These are phyloP conservation scores for Trichoderma virens DNA, from an alignment of 495 filamentous ascomycete species.

Conservation along the genomic window DNA sequence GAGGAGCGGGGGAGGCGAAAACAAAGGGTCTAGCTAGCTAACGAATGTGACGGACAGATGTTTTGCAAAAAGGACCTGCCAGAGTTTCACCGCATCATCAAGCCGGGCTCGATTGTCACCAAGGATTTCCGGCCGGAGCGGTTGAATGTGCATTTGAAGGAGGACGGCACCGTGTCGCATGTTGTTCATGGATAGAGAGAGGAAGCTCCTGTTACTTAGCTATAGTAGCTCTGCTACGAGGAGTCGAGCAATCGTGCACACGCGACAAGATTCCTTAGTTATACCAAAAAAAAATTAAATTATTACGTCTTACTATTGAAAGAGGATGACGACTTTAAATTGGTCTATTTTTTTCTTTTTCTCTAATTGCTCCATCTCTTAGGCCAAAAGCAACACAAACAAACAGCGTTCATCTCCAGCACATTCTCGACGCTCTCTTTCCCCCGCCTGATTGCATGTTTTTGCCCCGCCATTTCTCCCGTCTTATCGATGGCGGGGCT, in stretches of 20 bases:
- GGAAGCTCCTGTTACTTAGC: neutral
- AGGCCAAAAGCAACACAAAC: too few relatives aligned
- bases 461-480: neutral
- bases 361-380: too few relatives aligned
- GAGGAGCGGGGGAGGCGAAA: neutral
- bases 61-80: conserved; percentile 74
- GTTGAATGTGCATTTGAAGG: conserved; percentile 64
- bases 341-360: too few relatives aligned
- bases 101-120: conserved; percentile 53
- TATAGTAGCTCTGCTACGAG: too few relatives aligned
- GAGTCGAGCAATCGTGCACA: too few relatives aligned
- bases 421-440: neutral
- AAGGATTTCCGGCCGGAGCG: conserved; percentile 54
- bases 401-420: too few relatives aligned
- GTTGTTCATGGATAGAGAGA: conserved; percentile 45
- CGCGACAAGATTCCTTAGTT: too few relatives aligned
- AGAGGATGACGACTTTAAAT: too few relatives aligned
- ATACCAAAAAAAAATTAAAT: too few relatives aligned
- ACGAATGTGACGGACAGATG: conserved; percentile 35
- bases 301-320: too few relatives aligned
- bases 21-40: conserved; percentile 7
- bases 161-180: conserved; percentile 66
- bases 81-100: conserved; percentile 55
- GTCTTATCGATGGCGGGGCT: conserved; percentile 6
- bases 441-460: conserved; percentile 5